phyloP scores from a whole-genome alignment of 148 eudicot genomes.

The Mesembryanthemum crystallinum region DNA sequence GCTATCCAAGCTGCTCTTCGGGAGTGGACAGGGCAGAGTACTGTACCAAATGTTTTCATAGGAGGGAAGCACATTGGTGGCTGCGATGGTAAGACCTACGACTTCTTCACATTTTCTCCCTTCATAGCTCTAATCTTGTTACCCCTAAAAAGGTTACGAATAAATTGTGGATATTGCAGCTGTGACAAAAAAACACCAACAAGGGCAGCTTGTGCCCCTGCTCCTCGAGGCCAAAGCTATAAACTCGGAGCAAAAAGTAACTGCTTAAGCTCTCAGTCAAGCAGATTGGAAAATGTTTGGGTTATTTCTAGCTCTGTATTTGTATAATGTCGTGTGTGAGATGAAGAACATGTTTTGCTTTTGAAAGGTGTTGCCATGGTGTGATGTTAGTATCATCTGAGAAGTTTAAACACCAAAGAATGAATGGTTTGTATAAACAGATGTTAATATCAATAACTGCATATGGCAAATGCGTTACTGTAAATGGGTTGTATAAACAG shows the following conservation, averaged over 20 bases:
- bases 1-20: slow-evolving; percentile 61
- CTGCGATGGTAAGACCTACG: slow-evolving; percentile 41
- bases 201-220: slow-evolving; percentile 62
- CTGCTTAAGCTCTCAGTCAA: slow-evolving; percentile 16
- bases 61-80: slow-evolving; percentile 78
- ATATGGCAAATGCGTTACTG: no score
- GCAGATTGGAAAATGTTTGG: neutral
- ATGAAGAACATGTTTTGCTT: slow-evolving; percentile 7
- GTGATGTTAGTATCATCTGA: neutral
- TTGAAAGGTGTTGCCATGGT: neutral
- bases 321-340: neutral
- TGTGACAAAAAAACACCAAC: slow-evolving; percentile 43
- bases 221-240: slow-evolving; percentile 57
- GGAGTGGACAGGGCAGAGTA: slow-evolving; percentile 77
- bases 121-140: neutral
- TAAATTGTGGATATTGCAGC: slow-evolving; percentile 36
- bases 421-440: neutral
- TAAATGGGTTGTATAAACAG: neutral
- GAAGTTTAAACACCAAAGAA: neutral
- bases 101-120: neutral
- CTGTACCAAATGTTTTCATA: slow-evolving; percentile 84
- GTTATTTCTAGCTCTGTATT: neutral
- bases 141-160: neutral
- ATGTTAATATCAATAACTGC: neutral
- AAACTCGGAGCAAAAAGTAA: slow-evolving; percentile 5